phyloP scores from a whole-genome alignment of 257 asterid genomes.

The Plantago ovata region DNA sequence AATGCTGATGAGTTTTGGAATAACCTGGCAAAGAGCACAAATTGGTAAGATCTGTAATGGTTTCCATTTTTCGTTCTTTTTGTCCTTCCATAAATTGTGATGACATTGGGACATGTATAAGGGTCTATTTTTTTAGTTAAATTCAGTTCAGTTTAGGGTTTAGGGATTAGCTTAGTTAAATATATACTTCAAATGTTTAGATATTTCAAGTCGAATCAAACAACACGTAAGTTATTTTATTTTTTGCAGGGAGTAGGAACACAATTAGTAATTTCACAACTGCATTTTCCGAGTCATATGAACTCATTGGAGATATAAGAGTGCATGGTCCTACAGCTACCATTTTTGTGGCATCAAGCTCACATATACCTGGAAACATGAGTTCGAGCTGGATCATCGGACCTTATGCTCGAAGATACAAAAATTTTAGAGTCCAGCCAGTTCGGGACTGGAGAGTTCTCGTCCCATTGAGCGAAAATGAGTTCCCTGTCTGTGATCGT shows the following conservation, averaged over 20 bases:
- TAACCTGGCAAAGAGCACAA: not conserved
- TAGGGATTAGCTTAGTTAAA: too few species aligned
- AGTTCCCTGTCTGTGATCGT: not conserved
- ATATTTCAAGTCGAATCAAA: too few species aligned
- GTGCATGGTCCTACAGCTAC: constrained; percentile 46
- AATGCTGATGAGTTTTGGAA: constrained; percentile 14
- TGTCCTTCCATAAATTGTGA: too few species aligned
- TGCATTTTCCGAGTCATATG: constrained; percentile 42
- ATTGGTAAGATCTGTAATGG: constrained; percentile 18
- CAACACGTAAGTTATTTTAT: too few species aligned
- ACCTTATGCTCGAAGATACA: constrained; percentile 57
- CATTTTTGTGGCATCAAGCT: constrained; percentile 31
- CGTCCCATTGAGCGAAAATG: not conserved
- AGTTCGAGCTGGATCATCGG: constrained; percentile 26
- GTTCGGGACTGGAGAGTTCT: constrained; percentile 24
- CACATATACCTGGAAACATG: not conserved
- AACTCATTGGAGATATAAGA: constrained; percentile 55
- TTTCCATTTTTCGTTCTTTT: too few species aligned
- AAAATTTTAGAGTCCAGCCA: constrained; percentile 20
- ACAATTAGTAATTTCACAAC: constrained; percentile 25
- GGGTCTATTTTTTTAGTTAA: too few species aligned
- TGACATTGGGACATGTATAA: too few species aligned
- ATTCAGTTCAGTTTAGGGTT: too few species aligned
- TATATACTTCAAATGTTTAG: too few species aligned
- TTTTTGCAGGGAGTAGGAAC: constrained; percentile 1